Conservation (phyloP, 352 stramenopile species). For the Phytophthora kernoviae region DNA sequence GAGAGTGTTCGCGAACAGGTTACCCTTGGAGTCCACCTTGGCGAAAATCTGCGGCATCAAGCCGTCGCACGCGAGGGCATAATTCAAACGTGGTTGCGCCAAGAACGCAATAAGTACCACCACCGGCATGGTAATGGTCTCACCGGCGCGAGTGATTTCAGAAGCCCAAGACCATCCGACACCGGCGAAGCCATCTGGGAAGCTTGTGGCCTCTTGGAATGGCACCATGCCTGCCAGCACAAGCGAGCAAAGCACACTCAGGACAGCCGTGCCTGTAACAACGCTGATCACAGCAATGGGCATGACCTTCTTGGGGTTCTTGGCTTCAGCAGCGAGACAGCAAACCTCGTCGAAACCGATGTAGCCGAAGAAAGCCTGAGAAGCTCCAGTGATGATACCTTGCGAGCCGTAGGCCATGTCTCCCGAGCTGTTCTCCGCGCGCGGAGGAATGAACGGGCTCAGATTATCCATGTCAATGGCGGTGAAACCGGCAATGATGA, state of each 20-base stretch:
- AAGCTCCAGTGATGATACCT: constrained; percentile 80
- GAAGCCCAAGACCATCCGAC: constrained; percentile 32
- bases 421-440: constrained; percentile 25
- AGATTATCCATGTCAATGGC: constrained; percentile 81
- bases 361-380: constrained; percentile 93
- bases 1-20: constrained; percentile 62
- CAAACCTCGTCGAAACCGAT: constrained; percentile 95
- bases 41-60: constrained; percentile 89
- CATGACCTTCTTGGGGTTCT: constrained; percentile 78
- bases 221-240: constrained; percentile 80
- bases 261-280: constrained; percentile 62
- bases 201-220: constrained; percentile 36
- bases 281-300: constrained; percentile 84
- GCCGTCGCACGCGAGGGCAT: constrained; percentile 88
- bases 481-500: constrained; percentile 82
- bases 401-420: constrained; percentile 47
- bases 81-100: constrained; percentile 90
- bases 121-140: constrained; percentile 81
- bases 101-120: constrained; percentile 91
- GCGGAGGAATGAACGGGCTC: constrained; percentile 62
- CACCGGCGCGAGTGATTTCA: constrained; percentile 36
- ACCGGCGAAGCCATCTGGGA: constrained; percentile 31
- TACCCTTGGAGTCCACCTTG: constrained; percentile 59
- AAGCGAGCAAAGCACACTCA: constrained; percentile 67
- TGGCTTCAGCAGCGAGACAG: constrained; percentile 83